Evolutionary conservation across 805 yeast genomes (phyloP).

Genomic region (Torulaspora delbrueckii): DNA sequence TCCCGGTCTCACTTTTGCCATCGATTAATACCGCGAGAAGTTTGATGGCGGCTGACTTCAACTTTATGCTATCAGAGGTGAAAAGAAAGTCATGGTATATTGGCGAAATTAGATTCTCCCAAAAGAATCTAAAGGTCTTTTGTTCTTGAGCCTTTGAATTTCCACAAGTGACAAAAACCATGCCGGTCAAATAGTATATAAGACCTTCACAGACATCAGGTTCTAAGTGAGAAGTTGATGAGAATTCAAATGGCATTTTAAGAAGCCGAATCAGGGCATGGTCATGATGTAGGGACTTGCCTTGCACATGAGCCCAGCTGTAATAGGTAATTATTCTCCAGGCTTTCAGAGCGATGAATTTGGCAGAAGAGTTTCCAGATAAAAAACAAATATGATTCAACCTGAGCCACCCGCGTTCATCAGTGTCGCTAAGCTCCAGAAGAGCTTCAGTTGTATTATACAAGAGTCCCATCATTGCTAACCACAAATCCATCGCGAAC

Average conservation of each 20-base stretch:
- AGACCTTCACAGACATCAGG: constrained; percentile 14
- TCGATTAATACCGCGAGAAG: constrained; percentile 6
- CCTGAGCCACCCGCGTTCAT: constrained; percentile 20
- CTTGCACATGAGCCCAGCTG: constrained; percentile 11
- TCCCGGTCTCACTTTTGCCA: not conserved
- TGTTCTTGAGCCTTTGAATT: not conserved
- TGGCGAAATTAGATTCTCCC: constrained; percentile 19
- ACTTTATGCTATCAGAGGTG: constrained; percentile 5
- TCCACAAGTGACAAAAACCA: constrained; percentile 16
- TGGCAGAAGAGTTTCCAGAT: constrained; percentile 7
- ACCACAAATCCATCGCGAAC: constrained; percentile 31
- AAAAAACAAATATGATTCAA: constrained; percentile 20
- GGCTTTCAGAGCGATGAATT: constrained; percentile 23
- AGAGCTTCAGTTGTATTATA: constrained; percentile 16
- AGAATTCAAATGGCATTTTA: constrained; percentile 17
- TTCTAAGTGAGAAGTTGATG: constrained; percentile 4
- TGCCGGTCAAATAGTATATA: constrained; percentile 18
- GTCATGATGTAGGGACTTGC: constrained; percentile 1
- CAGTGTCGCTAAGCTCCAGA: constrained; percentile 4
- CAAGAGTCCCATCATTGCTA: constrained; percentile 26
- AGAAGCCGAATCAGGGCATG: constrained; percentile 7
- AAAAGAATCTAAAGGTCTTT: constrained; percentile 9
- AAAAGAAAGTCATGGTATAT: constrained; percentile 9
- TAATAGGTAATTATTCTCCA: constrained; percentile 30
- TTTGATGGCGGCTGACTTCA: constrained; percentile 6